phyloP scores from a whole-genome alignment of 805 yeast species.

The Saccharomycopsis capsularis region DNA sequence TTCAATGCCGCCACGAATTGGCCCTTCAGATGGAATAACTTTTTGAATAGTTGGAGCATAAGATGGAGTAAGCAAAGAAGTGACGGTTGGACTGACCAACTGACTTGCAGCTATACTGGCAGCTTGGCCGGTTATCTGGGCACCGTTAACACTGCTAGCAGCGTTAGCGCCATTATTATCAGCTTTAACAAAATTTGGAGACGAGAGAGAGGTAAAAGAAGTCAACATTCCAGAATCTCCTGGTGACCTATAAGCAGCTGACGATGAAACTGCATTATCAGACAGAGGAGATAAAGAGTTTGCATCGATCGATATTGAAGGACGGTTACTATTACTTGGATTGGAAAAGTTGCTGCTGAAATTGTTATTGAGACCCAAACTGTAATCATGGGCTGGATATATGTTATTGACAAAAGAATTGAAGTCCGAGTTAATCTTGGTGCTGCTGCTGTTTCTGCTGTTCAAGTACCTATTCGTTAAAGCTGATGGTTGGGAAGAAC shows the following conservation, averaged over 20 bases:
- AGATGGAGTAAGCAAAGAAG: background rate
- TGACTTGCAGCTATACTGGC: background rate
- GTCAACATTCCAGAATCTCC: constrained; percentile 18
- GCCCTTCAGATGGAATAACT: constrained; percentile 93
- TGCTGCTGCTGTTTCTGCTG: background rate
- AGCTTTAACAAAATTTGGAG: constrained; percentile 12
- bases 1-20: constrained; percentile 93
- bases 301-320: constrained; percentile 6
- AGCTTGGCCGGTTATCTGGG: background rate
- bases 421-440: no score
- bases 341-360: background rate
- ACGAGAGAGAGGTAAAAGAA: constrained; percentile 10
- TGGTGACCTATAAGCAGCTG: constrained; percentile 14
- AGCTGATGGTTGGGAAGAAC: background rate
- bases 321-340: no score
- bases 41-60: constrained; percentile 61
- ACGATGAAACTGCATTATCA: constrained; percentile 6
- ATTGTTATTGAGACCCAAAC: constrained; percentile 8
- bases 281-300: constrained; percentile 13
- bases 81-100: background rate
- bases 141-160: constrained; percentile 3
- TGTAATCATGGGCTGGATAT: constrained; percentile 16
- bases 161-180: constrained; percentile 10
- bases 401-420: background rate
- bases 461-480: background rate